These are phyloP conservation scores for Verticillium isaacii DNA, from an alignment of 2,329 filamentous ascomycete species.

Conservation along the genomic window DNA sequence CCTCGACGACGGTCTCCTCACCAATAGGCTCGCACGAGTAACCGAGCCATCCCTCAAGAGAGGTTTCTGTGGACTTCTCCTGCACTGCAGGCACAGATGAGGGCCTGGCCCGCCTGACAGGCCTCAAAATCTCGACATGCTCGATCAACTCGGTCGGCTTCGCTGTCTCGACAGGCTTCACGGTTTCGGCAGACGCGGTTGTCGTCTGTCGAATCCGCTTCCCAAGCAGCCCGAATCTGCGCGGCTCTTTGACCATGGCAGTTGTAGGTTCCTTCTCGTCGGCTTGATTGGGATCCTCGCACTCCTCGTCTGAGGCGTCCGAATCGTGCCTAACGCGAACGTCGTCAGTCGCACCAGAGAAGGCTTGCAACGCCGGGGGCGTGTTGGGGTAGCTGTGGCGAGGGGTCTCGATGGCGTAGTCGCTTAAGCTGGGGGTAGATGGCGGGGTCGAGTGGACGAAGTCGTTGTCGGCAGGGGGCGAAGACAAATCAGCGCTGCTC, in stretches of 20 bases:
- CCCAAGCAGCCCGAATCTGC: slow-evolving; percentile 1
- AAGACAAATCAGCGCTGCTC: slow-evolving; percentile 4
- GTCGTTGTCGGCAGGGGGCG: slow-evolving; percentile 9
- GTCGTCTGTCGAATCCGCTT: not conserved
- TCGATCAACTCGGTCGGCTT: not conserved
- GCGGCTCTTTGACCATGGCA: not conserved
- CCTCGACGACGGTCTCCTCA: not conserved
- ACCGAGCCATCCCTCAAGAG: not conserved
- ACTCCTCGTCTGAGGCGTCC: not conserved
- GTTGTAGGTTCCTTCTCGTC: not conserved
- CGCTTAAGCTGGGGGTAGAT: slow-evolving; percentile 16
- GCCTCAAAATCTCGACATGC: not conserved
- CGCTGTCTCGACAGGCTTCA: not conserved
- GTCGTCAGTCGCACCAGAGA: not conserved
- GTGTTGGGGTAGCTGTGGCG: slow-evolving; percentile 15
- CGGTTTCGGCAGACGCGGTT: not conserved
- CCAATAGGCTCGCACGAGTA: not conserved
- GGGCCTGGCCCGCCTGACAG: no score
- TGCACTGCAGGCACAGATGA: not conserved
- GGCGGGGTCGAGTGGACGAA: slow-evolving; percentile 10
- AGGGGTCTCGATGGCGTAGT: slow-evolving; percentile 13
- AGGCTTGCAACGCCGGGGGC: slow-evolving; percentile 4
- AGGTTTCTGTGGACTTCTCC: not conserved
- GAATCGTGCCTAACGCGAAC: not conserved
- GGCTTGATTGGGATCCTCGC: not conserved